A percentile compares a stretch with the other conserved stretches of the same genome.
Evolutionary conservation across 2,329 filamentous ascomycete species (phyloP).

Genomic region (Ophiostoma sp.): DNA sequence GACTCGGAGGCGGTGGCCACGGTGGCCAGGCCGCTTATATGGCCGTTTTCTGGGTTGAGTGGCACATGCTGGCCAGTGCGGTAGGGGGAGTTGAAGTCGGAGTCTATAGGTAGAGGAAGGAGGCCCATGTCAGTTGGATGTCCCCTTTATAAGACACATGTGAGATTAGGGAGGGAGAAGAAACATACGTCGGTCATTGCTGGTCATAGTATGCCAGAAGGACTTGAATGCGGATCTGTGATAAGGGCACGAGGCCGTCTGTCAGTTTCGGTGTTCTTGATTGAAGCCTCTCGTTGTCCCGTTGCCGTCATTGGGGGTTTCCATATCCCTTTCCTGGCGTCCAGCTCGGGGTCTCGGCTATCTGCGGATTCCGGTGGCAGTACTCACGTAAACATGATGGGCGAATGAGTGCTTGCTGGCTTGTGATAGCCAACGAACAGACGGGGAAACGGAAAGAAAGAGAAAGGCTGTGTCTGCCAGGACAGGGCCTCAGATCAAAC

Average conservation of each 20-base stretch:
- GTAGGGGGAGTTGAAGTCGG: conserved; percentile 88
- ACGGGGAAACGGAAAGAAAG: background rate
- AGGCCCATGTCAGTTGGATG: background rate
- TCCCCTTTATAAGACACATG: background rate
- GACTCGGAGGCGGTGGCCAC: conserved; percentile 89
- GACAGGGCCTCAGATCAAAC: background rate
- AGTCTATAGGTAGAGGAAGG: conserved; percentile 59
- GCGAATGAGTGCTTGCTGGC: conserved; percentile 12
- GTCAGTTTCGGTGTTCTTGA: conserved; percentile 8
- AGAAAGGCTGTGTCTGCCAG: background rate
- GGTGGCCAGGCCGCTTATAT: conserved; percentile 80
- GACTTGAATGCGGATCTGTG: conserved; percentile 70
- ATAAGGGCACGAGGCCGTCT: background rate
- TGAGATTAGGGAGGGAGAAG: background rate
- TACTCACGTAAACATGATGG: conserved; percentile 25
- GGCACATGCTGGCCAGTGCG: conserved; percentile 88
- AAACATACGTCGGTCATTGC: conserved; percentile 65
- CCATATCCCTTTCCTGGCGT: background rate
- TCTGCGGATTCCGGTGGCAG: background rate
- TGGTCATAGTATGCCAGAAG: conserved; percentile 92
- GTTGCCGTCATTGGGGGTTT: background rate
- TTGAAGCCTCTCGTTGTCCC: background rate
- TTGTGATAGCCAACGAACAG: conserved; percentile 9
- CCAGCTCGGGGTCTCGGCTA: background rate
- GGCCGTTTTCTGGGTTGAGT: conserved; percentile 66